Base-by-base conservation (phyloP, 164 flowering plant genomes). In the Chloranthus sessilifolius region DNA sequence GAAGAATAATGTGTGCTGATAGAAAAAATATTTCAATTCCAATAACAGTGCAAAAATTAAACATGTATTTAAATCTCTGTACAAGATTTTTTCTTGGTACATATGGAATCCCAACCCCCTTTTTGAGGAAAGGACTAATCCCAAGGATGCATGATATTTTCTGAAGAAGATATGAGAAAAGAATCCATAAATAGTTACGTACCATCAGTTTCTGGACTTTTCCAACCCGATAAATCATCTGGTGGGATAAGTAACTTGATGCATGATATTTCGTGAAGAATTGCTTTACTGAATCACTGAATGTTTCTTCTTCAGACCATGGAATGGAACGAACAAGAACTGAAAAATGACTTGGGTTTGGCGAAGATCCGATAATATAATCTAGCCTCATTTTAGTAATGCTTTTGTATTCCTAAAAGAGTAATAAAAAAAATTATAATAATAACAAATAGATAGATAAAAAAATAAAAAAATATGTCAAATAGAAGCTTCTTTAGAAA, bases 261-360 rank as follows among this genome's bases (percentile, higher is more conserved):
- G 83, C 71, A 74, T 92, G 80, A 64, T 82, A 88, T 23, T 77
- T 72, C 14, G 74, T 58, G 57, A 92, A 92, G 68, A 72, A 92
- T 10, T 71, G 73, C 25, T 50, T 62, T 58, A 88, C 79, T 11
- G 78, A 23, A 5, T 74, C 81, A 69, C 88, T 74, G 47, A 74
- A 84, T 14, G 95, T 68, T 62, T 79, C 79, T 50, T 68, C 76
- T 17, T 67, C 5, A 35, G 77, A 67, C 74, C 71, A 54, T 21
- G 99, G 99, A 44, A 92, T 78, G 43, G 84, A 53, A 56, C 97
- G 97, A 57, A 92, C 95, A 63, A 89, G 78, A 69, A 92, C 74
- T n/a, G 97, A 49, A 64, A 92, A 92, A 58, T 82, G 79, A 71
- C 97, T 84, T 50, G 83, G 83, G 30, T 72, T 74, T 27, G 74